These are phyloP conservation scores for Populus ilicifolia DNA, from an alignment of 345 rosid species.

Conservation along the genomic window DNA sequence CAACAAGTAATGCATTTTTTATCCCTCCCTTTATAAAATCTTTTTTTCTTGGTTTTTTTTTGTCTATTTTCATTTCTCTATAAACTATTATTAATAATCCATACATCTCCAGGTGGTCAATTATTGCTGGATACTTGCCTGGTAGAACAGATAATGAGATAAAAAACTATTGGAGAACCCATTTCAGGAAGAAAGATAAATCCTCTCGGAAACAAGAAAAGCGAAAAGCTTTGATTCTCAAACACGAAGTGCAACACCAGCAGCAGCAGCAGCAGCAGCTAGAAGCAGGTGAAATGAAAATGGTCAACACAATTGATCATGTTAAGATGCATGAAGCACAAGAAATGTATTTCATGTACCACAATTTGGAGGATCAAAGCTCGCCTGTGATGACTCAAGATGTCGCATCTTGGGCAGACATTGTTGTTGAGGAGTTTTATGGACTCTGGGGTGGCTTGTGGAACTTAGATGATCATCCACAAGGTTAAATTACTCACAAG, in stretches of 20 bases:
- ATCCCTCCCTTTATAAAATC: neutral
- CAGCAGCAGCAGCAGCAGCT: conserved; percentile 1
- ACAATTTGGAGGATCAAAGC: conserved; percentile 30
- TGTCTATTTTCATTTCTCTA: neutral
- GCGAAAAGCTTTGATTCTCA: conserved; percentile 27
- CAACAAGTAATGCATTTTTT: conserved; percentile 52
- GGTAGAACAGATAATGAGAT: conserved; percentile 93
- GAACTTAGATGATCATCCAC: conserved; percentile 36
- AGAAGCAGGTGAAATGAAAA: conserved; percentile 11
- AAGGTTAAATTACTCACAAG: neutral
- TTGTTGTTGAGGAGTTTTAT: conserved; percentile 37
- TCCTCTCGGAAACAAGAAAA: conserved; percentile 32
- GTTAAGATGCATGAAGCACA: neutral
- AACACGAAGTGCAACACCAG: conserved; percentile 23
- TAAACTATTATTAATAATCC: neutral
- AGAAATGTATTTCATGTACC: conserved; percentile 5
- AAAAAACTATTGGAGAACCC: conserved; percentile 96
- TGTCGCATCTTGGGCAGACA: conserved; percentile 24
- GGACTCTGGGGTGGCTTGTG: conserved; percentile 25
- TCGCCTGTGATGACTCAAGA: conserved; percentile 28
- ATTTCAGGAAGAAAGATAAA: conserved; percentile 57
- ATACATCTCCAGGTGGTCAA: conserved; percentile 59
- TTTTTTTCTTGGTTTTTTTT: neutral
- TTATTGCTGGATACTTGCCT: conserved; percentile 82
- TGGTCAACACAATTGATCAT: neutral